Conservation (phyloP, 768 basidiomycete genomes). For the Pluteus cervinus region DNA sequence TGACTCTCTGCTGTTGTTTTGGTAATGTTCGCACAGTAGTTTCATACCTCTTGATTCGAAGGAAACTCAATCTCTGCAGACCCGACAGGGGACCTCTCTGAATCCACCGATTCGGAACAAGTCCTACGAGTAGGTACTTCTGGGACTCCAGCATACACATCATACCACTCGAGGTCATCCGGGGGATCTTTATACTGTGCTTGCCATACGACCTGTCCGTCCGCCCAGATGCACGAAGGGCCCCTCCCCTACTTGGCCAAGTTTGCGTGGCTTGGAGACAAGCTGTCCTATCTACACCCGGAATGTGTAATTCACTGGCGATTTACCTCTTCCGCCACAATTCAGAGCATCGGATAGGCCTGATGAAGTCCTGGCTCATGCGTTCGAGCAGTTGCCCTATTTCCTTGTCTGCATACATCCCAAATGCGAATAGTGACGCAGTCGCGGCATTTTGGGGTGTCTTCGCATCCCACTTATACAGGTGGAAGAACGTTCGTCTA, state of each 20-base stretch:
- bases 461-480: conserved; percentile 8
- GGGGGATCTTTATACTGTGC: conserved; percentile 15
- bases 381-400: conserved; percentile 11
- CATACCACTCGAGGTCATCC: conserved; percentile 18
- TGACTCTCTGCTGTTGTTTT: too few species aligned
- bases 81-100: too few species aligned
- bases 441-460: conserved; percentile 8
- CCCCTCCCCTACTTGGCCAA: conserved; percentile 18
- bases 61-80: too few species aligned
- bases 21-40: too few species aligned
- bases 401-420: conserved; percentile 10
- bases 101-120: too few species aligned
- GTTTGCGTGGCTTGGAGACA: conserved; percentile 17
- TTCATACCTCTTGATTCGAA: too few species aligned
- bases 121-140: too few species aligned
- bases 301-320: conserved; percentile 16
- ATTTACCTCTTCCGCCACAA: conserved; percentile 10
- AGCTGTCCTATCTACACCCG: conserved; percentile 13
- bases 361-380: conserved; percentile 15
- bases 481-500: conserved; percentile 14
- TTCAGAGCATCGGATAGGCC: conserved; percentile 10
- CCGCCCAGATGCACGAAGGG: conserved; percentile 7
- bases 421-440: conserved; percentile 12
- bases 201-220: conserved; percentile 13
- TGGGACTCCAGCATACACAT: conserved; percentile 9